Base-by-base conservation (phyloP, 495 filamentous ascomycete genomes). In the Beverwykella pulmonaria region DNA sequence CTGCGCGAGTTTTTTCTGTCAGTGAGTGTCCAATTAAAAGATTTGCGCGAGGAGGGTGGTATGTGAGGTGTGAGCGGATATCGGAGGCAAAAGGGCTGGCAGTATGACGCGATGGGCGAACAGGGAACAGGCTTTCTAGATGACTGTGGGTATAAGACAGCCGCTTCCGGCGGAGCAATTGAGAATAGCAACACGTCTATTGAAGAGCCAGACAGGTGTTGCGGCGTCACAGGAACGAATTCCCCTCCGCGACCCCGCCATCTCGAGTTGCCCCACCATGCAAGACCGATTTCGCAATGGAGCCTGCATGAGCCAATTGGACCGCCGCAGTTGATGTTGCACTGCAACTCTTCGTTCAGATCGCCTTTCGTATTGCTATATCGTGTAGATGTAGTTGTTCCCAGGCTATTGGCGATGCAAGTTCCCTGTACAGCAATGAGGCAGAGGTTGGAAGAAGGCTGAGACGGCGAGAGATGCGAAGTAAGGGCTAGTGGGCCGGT, bases 21-120 rank as follows among this genome's bases (percentile, higher is more conserved):
- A 41, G 53, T 41, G 32, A 39, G 29, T 25, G 50, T 22, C 59
- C 65, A 62, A 68, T 63, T 63, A 63, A 68, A 68, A 68, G 59
- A 59, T 68, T 68, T 68, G 59, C 59, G 52, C 34, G n/a, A 22
- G 25, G 34, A 25, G 14, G 4, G 2, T 23, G 5, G n/a, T 52
- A 17, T 61, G 54, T 46, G 53, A 26, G 44, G 23, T 14, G 23
- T 8, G 56, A 46, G 63, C 63, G 63, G 63, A 60, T 66, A 66
- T 54, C 55, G 63, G 63, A 66, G 32, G 63, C 17, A 23, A 15
- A 3, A 53, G n/a, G 47, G 47, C 47, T 36, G 59, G 46, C 17
- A 29, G 23, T 5, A 60, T 29, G 57, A 20, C n/a, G 19, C 15
- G 55, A 20, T 7, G 36, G 22, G 39, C 39, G 39, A 4, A 44